Conservation (phyloP, 1,139 yeast genomes). For the Blastobotrys buckinghamii region DNA sequence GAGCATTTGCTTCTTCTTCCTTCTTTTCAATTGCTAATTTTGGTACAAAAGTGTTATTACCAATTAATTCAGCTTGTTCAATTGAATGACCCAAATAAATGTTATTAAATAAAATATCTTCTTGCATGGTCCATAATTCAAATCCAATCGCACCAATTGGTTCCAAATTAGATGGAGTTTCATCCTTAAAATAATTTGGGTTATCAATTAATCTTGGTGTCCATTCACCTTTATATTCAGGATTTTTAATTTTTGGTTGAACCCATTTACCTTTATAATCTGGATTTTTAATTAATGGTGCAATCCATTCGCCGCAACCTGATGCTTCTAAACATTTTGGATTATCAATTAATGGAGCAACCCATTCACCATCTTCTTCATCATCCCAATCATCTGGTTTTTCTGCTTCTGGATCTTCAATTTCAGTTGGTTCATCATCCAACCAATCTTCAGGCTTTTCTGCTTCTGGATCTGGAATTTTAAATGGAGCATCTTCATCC, state of each 20-base stretch:
- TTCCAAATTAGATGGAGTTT: constrained; percentile 54
- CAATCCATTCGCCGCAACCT: constrained; percentile 76
- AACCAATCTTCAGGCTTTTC: constrained; percentile 74
- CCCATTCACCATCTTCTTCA: constrained; percentile 82
- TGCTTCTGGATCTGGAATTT: constrained; percentile 61
- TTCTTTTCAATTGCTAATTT: constrained; percentile 53
- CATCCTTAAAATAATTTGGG: constrained; percentile 61
- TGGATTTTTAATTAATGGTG: constrained; percentile 63
- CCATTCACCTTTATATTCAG: constrained; percentile 78
- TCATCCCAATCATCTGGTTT: constrained; percentile 81
- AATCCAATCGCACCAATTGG: constrained; percentile 79
- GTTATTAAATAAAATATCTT: constrained; percentile 69
- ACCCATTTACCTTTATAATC: constrained; percentile 73
- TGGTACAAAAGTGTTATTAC: constrained; percentile 64
- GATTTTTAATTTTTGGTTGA: constrained; percentile 63
- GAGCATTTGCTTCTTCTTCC: constrained; percentile 31
- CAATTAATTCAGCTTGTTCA: constrained; percentile 74
- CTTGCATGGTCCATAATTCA: constrained; percentile 86
- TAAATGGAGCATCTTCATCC: constrained; percentile 60
- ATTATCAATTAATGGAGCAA: constrained; percentile 60
- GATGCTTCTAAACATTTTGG: constrained; percentile 56
- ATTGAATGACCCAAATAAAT: constrained; percentile 80
- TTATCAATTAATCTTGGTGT: constrained; percentile 58
- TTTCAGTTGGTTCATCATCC: constrained; percentile 51
- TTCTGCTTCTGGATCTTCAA: constrained; percentile 59